phyloP scores from a whole-genome alignment of 2,329 filamentous ascomycete genomes.

The Didymella keratinophila region DNA sequence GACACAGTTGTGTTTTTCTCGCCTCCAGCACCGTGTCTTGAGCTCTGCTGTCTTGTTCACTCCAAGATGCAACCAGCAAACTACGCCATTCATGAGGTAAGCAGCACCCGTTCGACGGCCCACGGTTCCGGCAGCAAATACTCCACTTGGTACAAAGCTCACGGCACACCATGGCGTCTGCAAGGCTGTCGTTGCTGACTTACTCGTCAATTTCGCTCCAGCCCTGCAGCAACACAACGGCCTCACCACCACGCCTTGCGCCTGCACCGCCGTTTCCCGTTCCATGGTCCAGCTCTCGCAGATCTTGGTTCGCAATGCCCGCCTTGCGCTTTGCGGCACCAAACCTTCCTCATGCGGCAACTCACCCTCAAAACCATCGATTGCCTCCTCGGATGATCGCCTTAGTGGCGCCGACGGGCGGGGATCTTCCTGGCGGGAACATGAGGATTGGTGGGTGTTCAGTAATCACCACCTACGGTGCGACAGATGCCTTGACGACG shows the following conservation, averaged over 20 bases:
- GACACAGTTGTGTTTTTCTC: background rate
- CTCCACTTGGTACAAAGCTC: background rate
- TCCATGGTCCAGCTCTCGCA: background rate
- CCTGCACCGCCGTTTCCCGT: slow-evolving; percentile 7
- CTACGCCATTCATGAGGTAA: background rate
- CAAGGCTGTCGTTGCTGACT: background rate
- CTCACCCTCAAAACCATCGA: slow-evolving; percentile 27
- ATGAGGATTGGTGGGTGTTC: background rate
- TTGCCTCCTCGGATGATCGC: slow-evolving; percentile 37
- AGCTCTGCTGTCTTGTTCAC: background rate
- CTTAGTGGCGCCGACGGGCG: slow-evolving; percentile 26
- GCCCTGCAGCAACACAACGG: background rate
- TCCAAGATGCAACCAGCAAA: background rate
- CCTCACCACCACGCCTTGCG: background rate
- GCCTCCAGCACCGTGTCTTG: background rate
- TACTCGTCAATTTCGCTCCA: background rate
- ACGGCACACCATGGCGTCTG: background rate
- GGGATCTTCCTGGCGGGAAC: slow-evolving; percentile 11
- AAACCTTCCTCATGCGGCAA: slow-evolving; percentile 35
- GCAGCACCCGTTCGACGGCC: background rate
- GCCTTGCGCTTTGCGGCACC: slow-evolving; percentile 8
- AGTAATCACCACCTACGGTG: background rate
- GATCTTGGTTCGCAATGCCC: slow-evolving; percentile 13
- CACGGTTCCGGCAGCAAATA: background rate
- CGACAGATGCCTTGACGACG: background rate